These are phyloP conservation scores for Serendipita vermifera DNA, from an alignment of 768 basidiomycete species.

Conservation along the genomic window DNA sequence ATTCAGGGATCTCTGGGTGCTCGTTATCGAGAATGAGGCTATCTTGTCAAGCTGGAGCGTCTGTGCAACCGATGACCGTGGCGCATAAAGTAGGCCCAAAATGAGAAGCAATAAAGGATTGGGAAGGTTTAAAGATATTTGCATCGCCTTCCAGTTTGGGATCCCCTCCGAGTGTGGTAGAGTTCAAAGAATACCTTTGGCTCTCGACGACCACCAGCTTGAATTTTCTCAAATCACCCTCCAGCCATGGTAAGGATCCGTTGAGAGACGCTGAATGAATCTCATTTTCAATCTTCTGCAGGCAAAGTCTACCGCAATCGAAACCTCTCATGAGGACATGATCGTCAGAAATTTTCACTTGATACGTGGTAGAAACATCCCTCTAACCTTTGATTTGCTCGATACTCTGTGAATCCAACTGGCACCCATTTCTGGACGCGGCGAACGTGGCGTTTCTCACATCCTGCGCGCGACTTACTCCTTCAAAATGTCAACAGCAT, in stretches of 20 bases:
- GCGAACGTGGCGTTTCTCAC: background rate
- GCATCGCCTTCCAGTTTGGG: too few relatives aligned
- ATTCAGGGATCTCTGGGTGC: background rate
- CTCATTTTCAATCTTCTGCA: background rate
- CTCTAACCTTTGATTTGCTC: constrained; percentile 10
- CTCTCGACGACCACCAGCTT: too few relatives aligned
- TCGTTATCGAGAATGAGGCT: background rate
- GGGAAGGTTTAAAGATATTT: too few relatives aligned
- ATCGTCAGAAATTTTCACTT: constrained; percentile 48
- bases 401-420: too few relatives aligned
- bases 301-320: constrained; percentile 63
- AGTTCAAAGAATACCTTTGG: too few relatives aligned
- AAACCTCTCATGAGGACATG: constrained; percentile 97
- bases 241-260: too few relatives aligned
- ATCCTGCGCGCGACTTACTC: background rate
- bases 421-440: too few relatives aligned
- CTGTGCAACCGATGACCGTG: too few relatives aligned
- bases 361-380: background rate
- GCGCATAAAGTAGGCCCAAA: too few relatives aligned
- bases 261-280: background rate
- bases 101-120: too few relatives aligned
- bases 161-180: too few relatives aligned
- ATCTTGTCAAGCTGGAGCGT: background rate
- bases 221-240: too few relatives aligned
- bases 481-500: constrained; percentile 47